Evolutionary conservation across 2,329 filamentous ascomycete genomes (phyloP).

Genomic region (Claviceps digitariae): DNA sequence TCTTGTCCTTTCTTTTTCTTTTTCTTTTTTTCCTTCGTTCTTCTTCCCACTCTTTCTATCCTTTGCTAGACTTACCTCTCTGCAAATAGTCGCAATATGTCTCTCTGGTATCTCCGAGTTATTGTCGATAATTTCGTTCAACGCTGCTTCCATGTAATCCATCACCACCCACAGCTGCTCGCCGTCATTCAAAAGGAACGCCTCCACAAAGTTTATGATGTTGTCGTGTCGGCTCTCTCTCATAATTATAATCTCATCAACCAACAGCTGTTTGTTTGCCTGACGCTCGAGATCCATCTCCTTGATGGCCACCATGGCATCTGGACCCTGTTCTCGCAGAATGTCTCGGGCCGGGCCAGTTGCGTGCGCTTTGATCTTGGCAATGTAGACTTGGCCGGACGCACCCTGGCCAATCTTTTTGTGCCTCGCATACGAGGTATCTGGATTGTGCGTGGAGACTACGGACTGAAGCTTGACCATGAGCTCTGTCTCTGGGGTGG

Average conservation of each 20-base stretch:
- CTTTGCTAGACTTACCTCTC: conserved; percentile 47
- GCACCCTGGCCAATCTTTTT: neutral
- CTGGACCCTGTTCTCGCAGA: neutral
- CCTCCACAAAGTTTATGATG: neutral
- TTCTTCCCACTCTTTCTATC: no score
- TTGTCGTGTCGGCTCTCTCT: neutral
- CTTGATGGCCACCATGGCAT: neutral
- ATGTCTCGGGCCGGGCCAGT: neutral
- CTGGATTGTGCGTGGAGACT: neutral
- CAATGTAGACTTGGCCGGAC: neutral
- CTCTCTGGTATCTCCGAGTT: conserved; percentile 59
- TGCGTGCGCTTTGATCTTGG: neutral
- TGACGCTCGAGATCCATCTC: neutral
- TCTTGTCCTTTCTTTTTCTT: no score
- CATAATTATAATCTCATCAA: neutral
- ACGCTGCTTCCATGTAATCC: neutral
- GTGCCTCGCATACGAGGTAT: neutral
- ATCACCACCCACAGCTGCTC: neutral
- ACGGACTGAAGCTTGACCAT: neutral
- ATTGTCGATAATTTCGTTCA: neutral
- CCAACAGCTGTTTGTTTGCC: neutral
- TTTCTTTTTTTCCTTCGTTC: no score
- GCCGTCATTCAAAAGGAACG: neutral
- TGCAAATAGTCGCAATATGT: conserved; percentile 91
- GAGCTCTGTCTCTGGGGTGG: neutral